A percentile compares a stretch with the other conserved stretches of the same genome.
Conservation (phyloP, 768 basidiomycete genomes). For the Peribolospora baueri region DNA sequence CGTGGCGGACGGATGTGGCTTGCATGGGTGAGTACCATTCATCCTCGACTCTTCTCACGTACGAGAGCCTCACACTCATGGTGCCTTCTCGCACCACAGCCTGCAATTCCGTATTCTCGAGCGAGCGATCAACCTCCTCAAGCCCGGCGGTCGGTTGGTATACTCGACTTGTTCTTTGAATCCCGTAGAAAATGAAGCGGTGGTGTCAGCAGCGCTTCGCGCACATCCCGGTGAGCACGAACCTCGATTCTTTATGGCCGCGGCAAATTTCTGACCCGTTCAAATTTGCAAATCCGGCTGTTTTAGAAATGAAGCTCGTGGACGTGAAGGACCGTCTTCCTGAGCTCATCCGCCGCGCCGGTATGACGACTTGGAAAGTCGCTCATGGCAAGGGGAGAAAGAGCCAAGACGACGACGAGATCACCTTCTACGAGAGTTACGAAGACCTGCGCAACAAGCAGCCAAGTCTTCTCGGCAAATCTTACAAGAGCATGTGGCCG, state of each 20-base stretch:
- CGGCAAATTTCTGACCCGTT: neutral
- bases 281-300: neutral
- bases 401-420: constrained; percentile 15
- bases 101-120: constrained; percentile 77
- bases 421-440: neutral
- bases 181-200: constrained; percentile 91
- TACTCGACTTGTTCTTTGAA: constrained; percentile 97
- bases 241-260: neutral
- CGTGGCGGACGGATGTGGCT: constrained; percentile 62
- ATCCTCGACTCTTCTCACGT: neutral
- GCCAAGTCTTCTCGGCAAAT: too few species aligned
- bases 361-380: constrained; percentile 54
- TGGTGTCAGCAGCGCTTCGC: constrained; percentile 60
- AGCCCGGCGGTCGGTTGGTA: constrained; percentile 67
- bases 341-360: constrained; percentile 46
- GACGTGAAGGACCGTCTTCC: constrained; percentile 52
- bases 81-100: constrained; percentile 21
- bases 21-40: constrained; percentile 43
- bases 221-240: constrained; percentile 32
- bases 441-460: too few species aligned
- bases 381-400: constrained; percentile 1
- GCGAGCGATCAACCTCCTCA: constrained; percentile 74
- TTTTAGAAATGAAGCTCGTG: constrained; percentile 36
- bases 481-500: too few species aligned
- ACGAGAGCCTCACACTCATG: neutral